phyloP scores from a whole-genome alignment of 768 basidiomycete genomes.

The Mycena metata region DNA sequence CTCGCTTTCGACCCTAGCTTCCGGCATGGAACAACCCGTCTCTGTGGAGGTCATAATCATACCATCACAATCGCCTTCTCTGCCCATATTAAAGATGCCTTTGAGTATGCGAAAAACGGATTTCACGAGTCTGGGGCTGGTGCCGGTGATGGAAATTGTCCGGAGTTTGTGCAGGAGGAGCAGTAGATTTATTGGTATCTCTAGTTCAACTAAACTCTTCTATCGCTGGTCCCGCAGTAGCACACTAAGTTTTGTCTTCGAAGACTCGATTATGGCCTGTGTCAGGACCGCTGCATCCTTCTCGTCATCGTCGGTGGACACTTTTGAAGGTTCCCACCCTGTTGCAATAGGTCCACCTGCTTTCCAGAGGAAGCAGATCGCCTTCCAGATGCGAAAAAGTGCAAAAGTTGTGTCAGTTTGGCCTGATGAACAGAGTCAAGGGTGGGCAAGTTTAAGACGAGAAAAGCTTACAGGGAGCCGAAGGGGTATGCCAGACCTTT shows the following conservation, averaged over 20 bases:
- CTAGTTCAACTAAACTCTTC: too few species aligned
- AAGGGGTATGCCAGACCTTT: too few species aligned
- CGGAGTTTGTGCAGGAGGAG: neutral
- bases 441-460: too few species aligned
- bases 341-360: neutral
- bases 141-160: conserved; percentile 12
- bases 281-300: neutral
- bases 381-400: neutral
- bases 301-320: neutral
- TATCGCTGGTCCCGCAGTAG: too few species aligned
- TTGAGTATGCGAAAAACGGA: conserved; percentile 1
- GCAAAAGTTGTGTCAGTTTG: too few species aligned
- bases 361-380: conserved; percentile 8
- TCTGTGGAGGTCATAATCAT: conserved; percentile 12
- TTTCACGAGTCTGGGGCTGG: conserved; percentile 1
- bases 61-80: neutral
- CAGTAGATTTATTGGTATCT: neutral
- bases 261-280: neutral
- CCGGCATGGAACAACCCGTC: conserved; percentile 17
- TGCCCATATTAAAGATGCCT: neutral
- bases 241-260: too few species aligned
- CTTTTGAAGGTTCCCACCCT: neutral
- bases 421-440: too few species aligned
- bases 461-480: too few species aligned
- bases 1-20: neutral